A percentile compares a stretch with the other conserved stretches of the same genome.
phyloP scores from a whole-genome alignment of 2,329 filamentous ascomycete genomes.

The Waltergamsia citrina region DNA sequence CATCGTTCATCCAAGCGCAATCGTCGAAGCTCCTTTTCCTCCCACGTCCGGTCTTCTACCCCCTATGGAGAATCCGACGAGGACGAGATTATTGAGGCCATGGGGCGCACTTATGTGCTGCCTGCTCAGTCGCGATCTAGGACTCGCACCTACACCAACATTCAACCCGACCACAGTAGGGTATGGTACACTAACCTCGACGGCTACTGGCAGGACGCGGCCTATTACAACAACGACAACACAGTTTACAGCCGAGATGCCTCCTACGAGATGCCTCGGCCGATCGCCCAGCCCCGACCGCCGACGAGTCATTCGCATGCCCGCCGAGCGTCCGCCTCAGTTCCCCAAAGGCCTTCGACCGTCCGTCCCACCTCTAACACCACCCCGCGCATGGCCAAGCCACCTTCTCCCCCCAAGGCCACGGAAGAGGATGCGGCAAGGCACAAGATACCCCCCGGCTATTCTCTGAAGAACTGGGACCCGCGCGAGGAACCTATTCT shows the following conservation, averaged over 20 bases:
- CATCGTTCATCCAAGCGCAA: constrained; percentile 31
- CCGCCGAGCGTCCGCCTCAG: constrained; percentile 37
- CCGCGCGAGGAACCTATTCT: constrained; percentile 89
- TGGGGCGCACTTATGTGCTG: constrained; percentile 43
- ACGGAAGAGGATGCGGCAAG: constrained; percentile 50
- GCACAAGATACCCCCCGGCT: constrained; percentile 77
- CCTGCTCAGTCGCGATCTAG: constrained; percentile 35
- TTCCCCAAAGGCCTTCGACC: constrained; percentile 43
- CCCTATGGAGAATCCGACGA: constrained; percentile 55
- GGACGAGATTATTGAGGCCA: constrained; percentile 48
- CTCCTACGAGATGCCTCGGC: constrained; percentile 31
- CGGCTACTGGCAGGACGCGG: constrained; percentile 42
- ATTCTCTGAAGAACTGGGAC: constrained; percentile 98
- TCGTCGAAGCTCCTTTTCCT: constrained; percentile 47
- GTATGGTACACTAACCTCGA: constrained; percentile 50
- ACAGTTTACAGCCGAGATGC: constrained; percentile 23
- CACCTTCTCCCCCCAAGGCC: constrained; percentile 32
- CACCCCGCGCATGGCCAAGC: constrained; percentile 10
- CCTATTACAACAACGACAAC: constrained; percentile 21
- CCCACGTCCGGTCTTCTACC: constrained; percentile 49
- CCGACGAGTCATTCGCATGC: constrained; percentile 31
- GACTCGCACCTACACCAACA: constrained; percentile 16
- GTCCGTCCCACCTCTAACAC: constrained; percentile 30
- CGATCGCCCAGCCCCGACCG: constrained; percentile 22
- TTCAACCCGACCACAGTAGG: constrained; percentile 35